A percentile compares a stretch with the other conserved stretches of the same genome.
Conservation (phyloP, 225 moss, liverwort and hornwort genomes). For the Lunularia cruciata region DNA sequence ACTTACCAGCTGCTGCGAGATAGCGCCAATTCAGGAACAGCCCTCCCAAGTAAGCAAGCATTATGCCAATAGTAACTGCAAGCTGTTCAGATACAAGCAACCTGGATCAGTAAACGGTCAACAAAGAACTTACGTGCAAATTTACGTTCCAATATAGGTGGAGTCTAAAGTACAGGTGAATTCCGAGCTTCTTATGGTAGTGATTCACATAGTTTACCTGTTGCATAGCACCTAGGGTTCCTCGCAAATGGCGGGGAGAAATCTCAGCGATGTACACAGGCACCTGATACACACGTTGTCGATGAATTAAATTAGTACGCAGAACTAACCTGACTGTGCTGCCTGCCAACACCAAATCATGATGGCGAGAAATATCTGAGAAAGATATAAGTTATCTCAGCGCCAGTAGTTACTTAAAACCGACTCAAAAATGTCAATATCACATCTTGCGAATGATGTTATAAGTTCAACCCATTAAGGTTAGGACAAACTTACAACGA, state of each 20-base stretch:
- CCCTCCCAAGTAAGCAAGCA: constrained; percentile 64
- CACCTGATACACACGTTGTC: constrained; percentile 37
- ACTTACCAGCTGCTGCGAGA: constrained; percentile 68
- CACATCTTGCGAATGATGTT: background rate
- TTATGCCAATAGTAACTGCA: constrained; percentile 59
- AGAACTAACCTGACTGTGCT: background rate
- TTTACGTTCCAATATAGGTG: background rate
- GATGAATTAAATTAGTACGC: background rate
- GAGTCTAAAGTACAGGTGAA: too few species aligned
- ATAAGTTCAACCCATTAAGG: background rate
- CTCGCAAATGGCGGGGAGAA: constrained; percentile 75
- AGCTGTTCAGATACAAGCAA: constrained; percentile 41
- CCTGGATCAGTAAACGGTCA: background rate
- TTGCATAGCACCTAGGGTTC: constrained; percentile 78
- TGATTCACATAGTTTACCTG: constrained; percentile 48
- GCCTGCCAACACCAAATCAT: too few species aligned
- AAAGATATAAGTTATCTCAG: background rate
- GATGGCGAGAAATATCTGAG: background rate
- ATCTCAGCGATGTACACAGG: constrained; percentile 73
- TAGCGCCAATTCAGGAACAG: constrained; percentile 67
- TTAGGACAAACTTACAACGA: constrained; percentile 49
- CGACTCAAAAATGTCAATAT: too few species aligned
- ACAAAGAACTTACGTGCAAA: background rate
- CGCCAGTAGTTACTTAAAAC: too few species aligned
- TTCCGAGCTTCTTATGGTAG: background rate